Conservation (phyloP, 345 rosid genomes). For the Xanthoceras sorbifolium region DNA sequence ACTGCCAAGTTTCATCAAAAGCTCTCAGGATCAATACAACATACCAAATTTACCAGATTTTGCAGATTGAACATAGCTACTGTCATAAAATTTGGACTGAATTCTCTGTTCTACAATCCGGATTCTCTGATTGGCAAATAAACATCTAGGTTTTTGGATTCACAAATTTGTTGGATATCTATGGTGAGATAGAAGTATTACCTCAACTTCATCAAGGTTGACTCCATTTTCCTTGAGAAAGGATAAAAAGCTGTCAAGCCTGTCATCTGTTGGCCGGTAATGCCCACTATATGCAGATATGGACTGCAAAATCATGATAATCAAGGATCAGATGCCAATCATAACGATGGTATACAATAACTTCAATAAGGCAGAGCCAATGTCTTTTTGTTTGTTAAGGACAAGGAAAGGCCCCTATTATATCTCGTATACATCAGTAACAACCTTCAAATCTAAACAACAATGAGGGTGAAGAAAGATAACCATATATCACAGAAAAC, state of each 20-base stretch:
- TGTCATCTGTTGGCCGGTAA: constrained; percentile 79
- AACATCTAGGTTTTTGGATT: background rate
- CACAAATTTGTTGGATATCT: background rate
- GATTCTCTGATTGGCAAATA: background rate
- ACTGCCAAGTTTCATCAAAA: background rate
- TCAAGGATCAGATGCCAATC: constrained; percentile 9
- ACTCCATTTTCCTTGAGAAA: constrained; percentile 73
- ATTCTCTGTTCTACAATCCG: background rate
- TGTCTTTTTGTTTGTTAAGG: background rate
- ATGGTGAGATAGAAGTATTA: constrained; percentile 22
- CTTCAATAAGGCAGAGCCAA: background rate
- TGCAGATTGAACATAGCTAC: background rate
- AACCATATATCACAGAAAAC: background rate
- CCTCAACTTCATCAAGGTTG: constrained; percentile 68
- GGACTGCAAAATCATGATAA: constrained; percentile 46
- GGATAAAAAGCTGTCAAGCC: constrained; percentile 57
- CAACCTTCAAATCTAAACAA: background rate
- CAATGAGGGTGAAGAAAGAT: background rate
- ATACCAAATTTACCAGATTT: background rate
- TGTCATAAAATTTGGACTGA: background rate
- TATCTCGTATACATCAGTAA: background rate
- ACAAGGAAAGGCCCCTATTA: background rate
- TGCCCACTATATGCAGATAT: constrained; percentile 94
- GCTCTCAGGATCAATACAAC: background rate
- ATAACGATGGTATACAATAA: background rate